Percentiles rank a stretch among this genome's conserved stretches.
Evolutionary conservation across 2,329 filamentous ascomycete genomes (phyloP).

Genomic region (Fusarium sp.): DNA sequence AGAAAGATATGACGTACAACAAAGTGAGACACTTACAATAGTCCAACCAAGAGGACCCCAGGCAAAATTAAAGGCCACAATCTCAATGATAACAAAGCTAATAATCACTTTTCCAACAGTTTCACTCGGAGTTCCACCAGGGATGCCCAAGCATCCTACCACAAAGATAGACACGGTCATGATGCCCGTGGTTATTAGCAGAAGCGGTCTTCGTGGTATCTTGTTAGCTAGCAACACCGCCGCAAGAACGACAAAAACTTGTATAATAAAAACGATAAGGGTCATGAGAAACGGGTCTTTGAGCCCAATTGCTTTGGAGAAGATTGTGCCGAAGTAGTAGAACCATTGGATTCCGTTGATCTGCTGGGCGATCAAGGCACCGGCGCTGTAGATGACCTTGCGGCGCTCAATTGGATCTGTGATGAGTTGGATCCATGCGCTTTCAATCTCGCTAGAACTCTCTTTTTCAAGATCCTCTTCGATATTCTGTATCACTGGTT

Average conservation of each 20-base stretch:
- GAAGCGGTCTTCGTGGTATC: slow-evolving; percentile 53
- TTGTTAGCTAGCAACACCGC: slow-evolving; percentile 57
- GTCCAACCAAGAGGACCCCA: slow-evolving; percentile 56
- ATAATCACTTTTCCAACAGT: slow-evolving; percentile 56
- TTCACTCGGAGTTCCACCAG: slow-evolving; percentile 43
- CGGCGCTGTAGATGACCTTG: slow-evolving; percentile 59
- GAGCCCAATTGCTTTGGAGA: slow-evolving; percentile 57
- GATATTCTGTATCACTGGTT: slow-evolving; percentile 55
- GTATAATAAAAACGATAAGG: slow-evolving; percentile 57
- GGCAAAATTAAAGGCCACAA: slow-evolving; percentile 60
- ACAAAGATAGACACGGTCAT: slow-evolving; percentile 57
- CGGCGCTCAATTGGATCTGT: slow-evolving; percentile 59
- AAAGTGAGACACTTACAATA: slow-evolving; percentile 43
- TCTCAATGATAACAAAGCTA: slow-evolving; percentile 57
- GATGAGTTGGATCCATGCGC: slow-evolving; percentile 56
- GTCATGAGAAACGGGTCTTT: slow-evolving; percentile 57
- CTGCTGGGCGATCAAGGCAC: slow-evolving; percentile 61
- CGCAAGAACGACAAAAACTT: slow-evolving; percentile 56
- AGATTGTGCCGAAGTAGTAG: slow-evolving; percentile 59
- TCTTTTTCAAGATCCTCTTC: slow-evolving; percentile 58
- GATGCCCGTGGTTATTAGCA: slow-evolving; percentile 54
- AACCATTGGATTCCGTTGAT: slow-evolving; percentile 63
- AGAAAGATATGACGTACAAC: background rate
- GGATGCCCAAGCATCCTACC: slow-evolving; percentile 57
- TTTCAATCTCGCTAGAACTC: slow-evolving; percentile 45